Percentiles rank a stretch among this genome's conserved stretches.
Evolutionary conservation across 1,139 yeast species (phyloP).

Genomic region (Debaryomyces udenii): DNA sequence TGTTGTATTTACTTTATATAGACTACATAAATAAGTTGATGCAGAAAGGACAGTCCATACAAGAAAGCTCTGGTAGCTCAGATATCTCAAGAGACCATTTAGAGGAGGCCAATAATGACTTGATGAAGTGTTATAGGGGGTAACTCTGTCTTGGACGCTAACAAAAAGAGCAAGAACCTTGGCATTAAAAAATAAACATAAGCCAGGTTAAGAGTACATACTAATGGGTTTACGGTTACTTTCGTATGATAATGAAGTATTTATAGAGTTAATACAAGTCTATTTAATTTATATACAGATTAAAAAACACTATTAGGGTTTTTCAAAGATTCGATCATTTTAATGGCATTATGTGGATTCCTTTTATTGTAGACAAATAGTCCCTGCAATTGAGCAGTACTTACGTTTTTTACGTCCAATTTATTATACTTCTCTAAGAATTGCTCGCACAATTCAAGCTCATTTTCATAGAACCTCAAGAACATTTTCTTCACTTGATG

Average conservation of each 20-base stretch:
- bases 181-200: too few relatives aligned
- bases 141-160: constrained; percentile 13
- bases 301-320: constrained; percentile 37
- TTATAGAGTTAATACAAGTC: constrained; percentile 3
- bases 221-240: background rate
- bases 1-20: constrained; percentile 52
- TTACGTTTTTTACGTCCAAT: constrained; percentile 58
- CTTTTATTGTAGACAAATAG: constrained; percentile 90
- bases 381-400: constrained; percentile 96
- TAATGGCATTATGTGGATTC: constrained; percentile 75
- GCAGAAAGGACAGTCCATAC: constrained; percentile 28
- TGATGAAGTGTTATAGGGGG: constrained; percentile 34
- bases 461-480: constrained; percentile 78
- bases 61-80: constrained; percentile 11
- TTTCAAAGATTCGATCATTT: constrained; percentile 54
- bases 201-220: too few relatives aligned
- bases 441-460: constrained; percentile 57
- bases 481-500: constrained; percentile 85
- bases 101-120: constrained; percentile 23
- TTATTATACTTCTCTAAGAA: constrained; percentile 58
- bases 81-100: constrained; percentile 22
- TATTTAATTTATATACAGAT: constrained; percentile 10
- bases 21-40: constrained; percentile 47
- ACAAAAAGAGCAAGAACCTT: background rate
- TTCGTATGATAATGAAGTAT: constrained; percentile 1